Conservation (phyloP, 805 yeast genomes). For the Candida chauliodis region DNA sequence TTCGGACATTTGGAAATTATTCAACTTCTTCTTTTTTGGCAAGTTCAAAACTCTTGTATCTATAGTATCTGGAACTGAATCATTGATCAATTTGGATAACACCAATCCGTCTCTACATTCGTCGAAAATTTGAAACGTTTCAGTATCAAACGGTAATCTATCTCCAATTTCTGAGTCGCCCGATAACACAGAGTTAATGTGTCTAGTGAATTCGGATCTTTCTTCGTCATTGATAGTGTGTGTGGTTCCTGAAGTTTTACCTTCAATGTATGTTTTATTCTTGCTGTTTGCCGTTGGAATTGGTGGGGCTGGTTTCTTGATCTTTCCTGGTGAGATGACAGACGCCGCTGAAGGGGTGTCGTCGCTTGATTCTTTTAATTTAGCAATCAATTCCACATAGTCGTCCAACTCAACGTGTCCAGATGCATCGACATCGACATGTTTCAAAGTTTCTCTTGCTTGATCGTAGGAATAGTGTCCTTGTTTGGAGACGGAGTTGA, state of each 20-base stretch:
- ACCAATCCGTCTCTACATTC: conserved; percentile 95
- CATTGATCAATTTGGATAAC: conserved; percentile 88
- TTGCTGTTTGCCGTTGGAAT: conserved; percentile 48
- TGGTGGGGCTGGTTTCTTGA: conserved; percentile 28
- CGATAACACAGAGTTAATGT: conserved; percentile 84
- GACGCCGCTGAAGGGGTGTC: conserved; percentile 11
- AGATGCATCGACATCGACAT: conserved; percentile 89
- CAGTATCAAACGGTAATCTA: conserved; percentile 87
- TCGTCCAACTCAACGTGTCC: conserved; percentile 97
- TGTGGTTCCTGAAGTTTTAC: conserved; percentile 85
- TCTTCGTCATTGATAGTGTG: conserved; percentile 98
- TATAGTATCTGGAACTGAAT: conserved; percentile 96
- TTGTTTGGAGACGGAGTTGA: conserved; percentile 72
- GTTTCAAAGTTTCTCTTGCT: conserved; percentile 89
- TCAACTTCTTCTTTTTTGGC: conserved; percentile 74
- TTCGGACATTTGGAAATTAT: conserved; percentile 93
- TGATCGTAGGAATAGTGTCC: conserved; percentile 87
- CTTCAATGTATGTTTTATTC: conserved; percentile 72
- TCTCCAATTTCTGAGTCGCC: conserved; percentile 85
- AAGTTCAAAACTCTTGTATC: conserved; percentile 94
- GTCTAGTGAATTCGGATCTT: conserved; percentile 91
- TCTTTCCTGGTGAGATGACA: conserved; percentile 16
- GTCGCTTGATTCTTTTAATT: conserved; percentile 53
- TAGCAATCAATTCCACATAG: conserved; percentile 79
- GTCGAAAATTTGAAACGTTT: conserved; percentile 92